Conservation (phyloP, 768 basidiomycete species). For the Leccinum subgranulosum region DNA sequence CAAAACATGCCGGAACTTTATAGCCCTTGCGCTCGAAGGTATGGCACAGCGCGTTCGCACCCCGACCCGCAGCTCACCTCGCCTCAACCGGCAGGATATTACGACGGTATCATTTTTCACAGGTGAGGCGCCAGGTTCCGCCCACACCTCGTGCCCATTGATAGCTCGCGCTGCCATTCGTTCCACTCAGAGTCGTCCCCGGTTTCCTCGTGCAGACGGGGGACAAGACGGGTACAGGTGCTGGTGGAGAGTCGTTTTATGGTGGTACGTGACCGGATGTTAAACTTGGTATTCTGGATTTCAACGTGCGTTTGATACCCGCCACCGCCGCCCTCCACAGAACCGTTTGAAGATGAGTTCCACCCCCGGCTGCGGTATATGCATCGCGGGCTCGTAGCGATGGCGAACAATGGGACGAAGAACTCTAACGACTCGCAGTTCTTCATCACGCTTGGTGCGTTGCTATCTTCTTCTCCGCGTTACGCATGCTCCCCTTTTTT, state of each 20-base stretch:
- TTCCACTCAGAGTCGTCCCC: constrained; percentile 66
- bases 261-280: constrained; percentile 54
- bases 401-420: constrained; percentile 89
- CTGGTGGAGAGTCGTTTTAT: constrained; percentile 92
- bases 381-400: constrained; percentile 88
- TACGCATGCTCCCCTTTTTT: not conserved
- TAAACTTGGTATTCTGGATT: not conserved
- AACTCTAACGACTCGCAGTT: constrained; percentile 94
- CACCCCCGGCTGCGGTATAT: constrained; percentile 87
- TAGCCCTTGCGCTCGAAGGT: constrained; percentile 90
- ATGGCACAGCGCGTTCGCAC: not conserved
- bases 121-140: constrained; percentile 45
- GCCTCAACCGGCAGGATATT: constrained; percentile 64
- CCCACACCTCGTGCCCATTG: not conserved
- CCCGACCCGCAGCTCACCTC: constrained; percentile 5
- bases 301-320: not conserved
- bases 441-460: constrained; percentile 84
- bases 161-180: too few relatives aligned
- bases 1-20: constrained; percentile 88
- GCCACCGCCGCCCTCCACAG: constrained; percentile 35
- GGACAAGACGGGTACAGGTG: constrained; percentile 88
- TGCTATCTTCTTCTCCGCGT: not conserved
- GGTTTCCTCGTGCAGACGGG: constrained; percentile 94
- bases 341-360: constrained; percentile 92
- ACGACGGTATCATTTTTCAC: constrained; percentile 94